Evolutionary conservation across 495 filamentous ascomycete species (phyloP).

Genomic region (Neurospora sp.): DNA sequence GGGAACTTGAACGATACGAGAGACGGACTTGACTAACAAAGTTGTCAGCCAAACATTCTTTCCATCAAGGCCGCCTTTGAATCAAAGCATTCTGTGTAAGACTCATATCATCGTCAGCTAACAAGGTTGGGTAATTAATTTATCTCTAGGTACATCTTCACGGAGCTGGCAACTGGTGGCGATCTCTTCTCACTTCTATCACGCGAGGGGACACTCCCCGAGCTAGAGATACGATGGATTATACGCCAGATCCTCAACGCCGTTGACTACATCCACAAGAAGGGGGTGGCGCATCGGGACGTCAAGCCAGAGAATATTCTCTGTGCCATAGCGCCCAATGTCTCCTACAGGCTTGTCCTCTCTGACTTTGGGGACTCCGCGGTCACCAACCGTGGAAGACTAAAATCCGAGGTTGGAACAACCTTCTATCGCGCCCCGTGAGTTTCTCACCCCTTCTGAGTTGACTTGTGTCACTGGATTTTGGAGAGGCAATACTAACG

Average conservation of each 20-base stretch:
- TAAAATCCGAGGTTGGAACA: slow-evolving; percentile 57
- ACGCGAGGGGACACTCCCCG: slow-evolving; percentile 41
- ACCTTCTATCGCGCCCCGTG: slow-evolving; percentile 61
- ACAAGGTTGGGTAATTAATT: not conserved
- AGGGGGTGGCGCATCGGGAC: slow-evolving; percentile 78
- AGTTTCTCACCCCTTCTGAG: slow-evolving; percentile 17
- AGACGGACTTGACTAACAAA: not conserved
- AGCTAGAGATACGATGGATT: slow-evolving; percentile 68
- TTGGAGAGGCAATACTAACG: not conserved
- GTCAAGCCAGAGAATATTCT: slow-evolving; percentile 97
- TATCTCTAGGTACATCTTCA: slow-evolving; percentile 48
- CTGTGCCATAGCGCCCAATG: slow-evolving; percentile 45
- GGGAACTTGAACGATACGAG: slow-evolving; percentile 2
- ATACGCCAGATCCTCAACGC: slow-evolving; percentile 73
- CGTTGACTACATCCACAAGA: slow-evolving; percentile 69
- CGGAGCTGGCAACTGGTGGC: slow-evolving; percentile 59
- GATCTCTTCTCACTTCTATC: slow-evolving; percentile 45
- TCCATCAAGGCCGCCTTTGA: slow-evolving; percentile 43
- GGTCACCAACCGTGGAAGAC: slow-evolving; percentile 33
- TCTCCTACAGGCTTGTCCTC: slow-evolving; percentile 49
- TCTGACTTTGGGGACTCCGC: slow-evolving; percentile 65
- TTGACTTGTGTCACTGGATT: not conserved
- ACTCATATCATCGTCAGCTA: not conserved
- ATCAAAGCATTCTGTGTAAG: slow-evolving; percentile 42
- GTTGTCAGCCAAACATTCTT: slow-evolving; percentile 51